Evolutionary conservation across 495 filamentous ascomycete genomes (phyloP).

Genomic region (Penicillium chermesinum): DNA sequence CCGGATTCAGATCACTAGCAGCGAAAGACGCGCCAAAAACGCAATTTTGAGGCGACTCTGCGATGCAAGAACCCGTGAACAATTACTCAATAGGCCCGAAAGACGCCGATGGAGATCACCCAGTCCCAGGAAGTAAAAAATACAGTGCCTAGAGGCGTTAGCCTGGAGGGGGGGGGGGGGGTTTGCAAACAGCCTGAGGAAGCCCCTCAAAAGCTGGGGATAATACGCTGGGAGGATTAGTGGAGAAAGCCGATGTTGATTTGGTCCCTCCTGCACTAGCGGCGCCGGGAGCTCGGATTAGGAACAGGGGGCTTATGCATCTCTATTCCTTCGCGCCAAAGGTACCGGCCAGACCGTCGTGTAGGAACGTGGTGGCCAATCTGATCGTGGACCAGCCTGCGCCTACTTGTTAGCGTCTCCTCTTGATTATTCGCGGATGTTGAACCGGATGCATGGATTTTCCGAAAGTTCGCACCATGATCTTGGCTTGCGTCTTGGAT

Average conservation of each 20-base stretch:
- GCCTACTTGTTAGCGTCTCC: conserved; percentile 3
- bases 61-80: background rate
- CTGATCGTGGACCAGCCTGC: background rate
- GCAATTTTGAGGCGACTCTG: background rate
- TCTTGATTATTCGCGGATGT: conserved; percentile 12
- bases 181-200: too few species aligned
- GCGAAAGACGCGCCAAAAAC: background rate
- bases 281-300: conserved; percentile 14
- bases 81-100: background rate
- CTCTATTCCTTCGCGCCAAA: conserved; percentile 6
- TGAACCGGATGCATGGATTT: conserved; percentile 8
- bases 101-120: too few species aligned
- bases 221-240: conserved; percentile 1
- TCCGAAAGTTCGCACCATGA: conserved; percentile 2
- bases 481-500: conserved; percentile 6
- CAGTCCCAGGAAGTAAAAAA: conserved; percentile 13
- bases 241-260: background rate
- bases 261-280: conserved; percentile 8
- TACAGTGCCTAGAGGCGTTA: conserved; percentile 9
- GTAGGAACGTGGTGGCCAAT: conserved; percentile 16
- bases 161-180: too few species aligned
- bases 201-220: background rate
- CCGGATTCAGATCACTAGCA: background rate
- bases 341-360: conserved; percentile 17
- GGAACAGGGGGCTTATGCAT: conserved; percentile 6